Base-by-base conservation (phyloP, 2,329 filamentous ascomycete genomes). In the Colletotrichum liriopes region DNA sequence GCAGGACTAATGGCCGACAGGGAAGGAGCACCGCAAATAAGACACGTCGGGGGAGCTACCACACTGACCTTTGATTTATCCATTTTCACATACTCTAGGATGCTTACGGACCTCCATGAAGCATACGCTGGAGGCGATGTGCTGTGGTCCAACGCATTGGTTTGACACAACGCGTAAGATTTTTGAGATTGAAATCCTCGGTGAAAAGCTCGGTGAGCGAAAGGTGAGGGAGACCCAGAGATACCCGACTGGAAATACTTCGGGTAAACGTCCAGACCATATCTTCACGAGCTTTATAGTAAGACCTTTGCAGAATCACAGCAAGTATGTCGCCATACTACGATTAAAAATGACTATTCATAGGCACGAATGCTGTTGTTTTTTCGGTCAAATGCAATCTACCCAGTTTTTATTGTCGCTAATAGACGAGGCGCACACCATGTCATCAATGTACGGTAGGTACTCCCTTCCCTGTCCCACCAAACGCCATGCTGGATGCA, bases 41-140 rank as follows among this genome's bases (percentile, higher is more conserved):
- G 14, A 26, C 37, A 20, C 9, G 18, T 9, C 11, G 23, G 45
- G 3, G 5, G 47, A 43, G 1, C 11, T 12, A 6, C 26, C 6
- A 41, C 3, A 68, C 69, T 11, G 26, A 72, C 70, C 70, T 72
- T 72, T 16, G 39, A 39, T 47, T 64, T 70, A 70, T 72, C 70
- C 70, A 72, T 72, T 72, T 29, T 61, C 59, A 26, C 43, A 43
- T 35, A 63, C 37, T 41, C 9, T 29, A 16, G 23, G 35, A 12
- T 63, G 12, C 49, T 20, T 52, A 14, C 45, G 37, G 59, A 45
- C 8, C 45, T 54, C 69, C 69, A 72, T 72, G 18, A 26, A 54
- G 41, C 16, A n/a, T 2, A 12, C 9, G 35, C 7, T 16, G 64
- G 23, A 56, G 20, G 32, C 12, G 35, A 12, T 7, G 51, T 43